Evolutionary conservation across 352 stramenopile genomes (phyloP), one percentile per base, ranked within the genome.

Genomic region (Thraustochytrium striatum): DNA sequence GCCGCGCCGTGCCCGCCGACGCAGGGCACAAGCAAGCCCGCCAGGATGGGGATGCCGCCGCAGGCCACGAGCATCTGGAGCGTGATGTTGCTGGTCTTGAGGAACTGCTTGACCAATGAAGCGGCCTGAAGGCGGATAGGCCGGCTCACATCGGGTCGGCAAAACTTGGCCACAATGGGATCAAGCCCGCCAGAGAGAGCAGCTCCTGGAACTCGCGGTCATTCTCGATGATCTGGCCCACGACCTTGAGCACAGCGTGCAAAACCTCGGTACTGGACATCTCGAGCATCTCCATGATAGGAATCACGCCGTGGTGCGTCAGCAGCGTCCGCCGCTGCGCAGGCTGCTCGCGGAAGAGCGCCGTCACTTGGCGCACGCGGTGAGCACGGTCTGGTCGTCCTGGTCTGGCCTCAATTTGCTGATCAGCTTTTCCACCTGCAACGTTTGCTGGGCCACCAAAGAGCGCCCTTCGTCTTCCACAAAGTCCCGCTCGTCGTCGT

Each of bases 11-110:
- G 16, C 25, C 16, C 16, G 32, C 65, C 65, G 11, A 61, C 16
- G 65, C 65, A 58, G 8, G 65, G 65, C 25, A 75, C 65, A 0
- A 75, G 65, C 16, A 75, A 43, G 5, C 65, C 65, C 9, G 52
- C 82, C 11, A 85, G 81, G 43, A 87, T 62, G 0, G 91, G 88
- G 7, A 97, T 80, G 16, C 92, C 92, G 21, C 92, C 92, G 61
- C 91, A 95, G 0, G 91, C 91, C 25, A 97, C 93, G 69, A 96
- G 95, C 90, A 96, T 97, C 81, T 97, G 92, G 16, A 97, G 85
- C 13, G 90, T 94, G 69, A 94, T 43, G 0, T 88, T 89, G 61
- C 89, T 94, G 7, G 90, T 95, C 72, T 91, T 91, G 78, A 90
- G 93, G 43, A 89, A 92, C 72, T 95, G 89, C 0, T 89, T 86